Conservation (phyloP, 1,284 basidiomycete genomes). For the Leccinum insigne region DNA sequence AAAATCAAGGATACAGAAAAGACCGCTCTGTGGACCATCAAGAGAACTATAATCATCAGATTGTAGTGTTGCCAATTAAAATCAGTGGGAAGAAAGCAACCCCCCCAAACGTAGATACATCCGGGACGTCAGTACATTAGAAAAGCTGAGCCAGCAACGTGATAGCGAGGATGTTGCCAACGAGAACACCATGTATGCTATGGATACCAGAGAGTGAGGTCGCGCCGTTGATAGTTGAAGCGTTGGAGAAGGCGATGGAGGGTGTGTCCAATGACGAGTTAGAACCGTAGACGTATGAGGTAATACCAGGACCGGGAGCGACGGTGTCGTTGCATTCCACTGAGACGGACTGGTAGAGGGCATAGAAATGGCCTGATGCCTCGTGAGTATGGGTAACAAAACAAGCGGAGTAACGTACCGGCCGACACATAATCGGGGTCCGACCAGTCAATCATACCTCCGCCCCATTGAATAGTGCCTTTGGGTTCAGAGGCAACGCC, state of each 20-base stretch:
- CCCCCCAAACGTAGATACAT: background rate
- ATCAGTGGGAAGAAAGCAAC: background rate
- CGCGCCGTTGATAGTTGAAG: constrained; percentile 48
- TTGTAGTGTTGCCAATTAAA: background rate
- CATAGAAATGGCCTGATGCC: constrained; percentile 55
- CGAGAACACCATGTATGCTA: constrained; percentile 14
- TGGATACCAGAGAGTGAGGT: constrained; percentile 7
- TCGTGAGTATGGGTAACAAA: constrained; percentile 2
- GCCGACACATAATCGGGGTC: constrained; percentile 71
- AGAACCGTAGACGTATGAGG: constrained; percentile 61
- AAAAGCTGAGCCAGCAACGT: constrained; percentile 28
- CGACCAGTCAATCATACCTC: constrained; percentile 74
- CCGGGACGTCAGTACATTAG: constrained; percentile 15
- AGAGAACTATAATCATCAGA: background rate
- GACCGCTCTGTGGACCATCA: background rate
- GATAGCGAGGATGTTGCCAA: constrained; percentile 20
- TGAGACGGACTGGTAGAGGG: constrained; percentile 55
- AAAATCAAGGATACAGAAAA: constrained; percentile 3
- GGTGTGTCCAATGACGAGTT: constrained; percentile 55
- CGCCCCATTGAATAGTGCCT: constrained; percentile 78
- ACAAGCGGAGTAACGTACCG: constrained; percentile 32
- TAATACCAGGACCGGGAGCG: constrained; percentile 42
- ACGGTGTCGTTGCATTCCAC: constrained; percentile 58
- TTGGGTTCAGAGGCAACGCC: constrained; percentile 58
- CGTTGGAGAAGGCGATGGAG: constrained; percentile 53